phyloP scores from a whole-genome alignment of 805 yeast species.

The Suhomyces emberorum region DNA sequence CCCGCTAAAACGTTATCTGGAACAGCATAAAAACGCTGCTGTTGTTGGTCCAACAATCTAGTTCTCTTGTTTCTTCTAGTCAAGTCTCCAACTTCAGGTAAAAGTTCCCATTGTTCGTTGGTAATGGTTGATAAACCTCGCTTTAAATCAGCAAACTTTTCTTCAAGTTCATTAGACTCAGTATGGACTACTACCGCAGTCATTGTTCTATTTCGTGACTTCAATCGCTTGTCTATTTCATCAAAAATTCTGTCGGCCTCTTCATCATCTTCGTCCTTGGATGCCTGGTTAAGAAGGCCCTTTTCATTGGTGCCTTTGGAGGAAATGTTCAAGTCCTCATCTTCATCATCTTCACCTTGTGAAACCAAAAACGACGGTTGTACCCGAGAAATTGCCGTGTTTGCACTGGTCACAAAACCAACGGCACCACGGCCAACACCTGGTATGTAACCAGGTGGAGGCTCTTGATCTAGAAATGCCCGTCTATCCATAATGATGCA shows the following conservation, averaged over 20 bases:
- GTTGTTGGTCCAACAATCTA: conserved; percentile 57
- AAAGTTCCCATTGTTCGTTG: conserved; percentile 69
- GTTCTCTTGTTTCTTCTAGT: conserved; percentile 76
- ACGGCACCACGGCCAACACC: conserved; percentile 95
- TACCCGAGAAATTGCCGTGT: conserved; percentile 44
- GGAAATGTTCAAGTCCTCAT: not conserved
- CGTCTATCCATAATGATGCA: conserved; percentile 8
- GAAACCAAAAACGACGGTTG: conserved; percentile 19
- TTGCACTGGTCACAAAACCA: conserved; percentile 87
- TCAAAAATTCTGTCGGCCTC: conserved; percentile 76
- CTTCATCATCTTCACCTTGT: conserved; percentile 21
- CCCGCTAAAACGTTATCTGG: conserved; percentile 64
- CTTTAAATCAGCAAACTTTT: conserved; percentile 53
- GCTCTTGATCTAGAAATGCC: conserved; percentile 72
- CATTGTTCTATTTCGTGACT: conserved; percentile 23
- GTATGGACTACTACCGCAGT: conserved; percentile 12
- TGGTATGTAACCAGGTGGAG: conserved; percentile 88
- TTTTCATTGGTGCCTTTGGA: conserved; percentile 14
- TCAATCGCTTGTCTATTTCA: conserved; percentile 58
- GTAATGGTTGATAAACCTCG: conserved; percentile 55
- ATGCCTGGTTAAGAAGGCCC: conserved; percentile 20
- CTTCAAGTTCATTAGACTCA: conserved; percentile 3
- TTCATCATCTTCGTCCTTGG: conserved; percentile 53
- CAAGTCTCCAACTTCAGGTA: conserved; percentile 88
- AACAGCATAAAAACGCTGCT: conserved; percentile 73